phyloP scores from a whole-genome alignment of 495 filamentous ascomycete species.

The Hyphodiscus hymeniophilus region DNA sequence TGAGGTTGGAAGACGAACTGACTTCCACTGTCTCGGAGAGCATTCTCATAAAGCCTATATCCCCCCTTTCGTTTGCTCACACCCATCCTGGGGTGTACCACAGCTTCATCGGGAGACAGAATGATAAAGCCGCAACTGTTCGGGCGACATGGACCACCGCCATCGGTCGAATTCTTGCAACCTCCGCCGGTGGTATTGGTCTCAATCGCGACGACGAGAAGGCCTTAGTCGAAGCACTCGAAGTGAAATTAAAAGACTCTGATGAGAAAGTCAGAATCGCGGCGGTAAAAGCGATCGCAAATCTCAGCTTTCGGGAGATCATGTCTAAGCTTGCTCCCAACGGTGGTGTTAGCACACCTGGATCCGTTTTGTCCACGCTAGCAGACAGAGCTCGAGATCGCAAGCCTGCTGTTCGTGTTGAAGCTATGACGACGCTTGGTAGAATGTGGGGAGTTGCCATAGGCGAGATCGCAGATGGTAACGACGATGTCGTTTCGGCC shows the following conservation, averaged over 20 bases:
- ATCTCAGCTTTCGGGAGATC: slow-evolving; percentile 68
- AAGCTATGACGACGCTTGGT: slow-evolving; percentile 74
- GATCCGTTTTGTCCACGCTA: slow-evolving; percentile 68
- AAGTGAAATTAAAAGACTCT: slow-evolving; percentile 72
- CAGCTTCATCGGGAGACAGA: slow-evolving; percentile 69
- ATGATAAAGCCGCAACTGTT: slow-evolving; percentile 76
- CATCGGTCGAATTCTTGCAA: slow-evolving; percentile 71
- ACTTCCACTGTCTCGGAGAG: slow-evolving; percentile 45
- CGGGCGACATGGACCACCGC: slow-evolving; percentile 78
- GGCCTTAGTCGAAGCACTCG: slow-evolving; percentile 60
- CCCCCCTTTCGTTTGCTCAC: slow-evolving; percentile 76
- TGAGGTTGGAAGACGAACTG: slow-evolving; percentile 52
- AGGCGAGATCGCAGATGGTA: slow-evolving; percentile 76
- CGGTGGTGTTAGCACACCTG: slow-evolving; percentile 60
- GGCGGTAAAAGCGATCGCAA: slow-evolving; percentile 71
- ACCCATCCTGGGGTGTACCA: slow-evolving; percentile 69
- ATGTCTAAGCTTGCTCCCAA: slow-evolving; percentile 68
- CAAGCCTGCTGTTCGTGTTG: slow-evolving; percentile 70
- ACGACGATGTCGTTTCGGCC: slow-evolving; percentile 62
- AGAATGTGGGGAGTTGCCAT: slow-evolving; percentile 87
- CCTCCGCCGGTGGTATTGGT: slow-evolving; percentile 80
- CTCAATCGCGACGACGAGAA: slow-evolving; percentile 70
- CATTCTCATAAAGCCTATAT: slow-evolving; percentile 68
- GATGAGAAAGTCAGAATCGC: slow-evolving; percentile 89
- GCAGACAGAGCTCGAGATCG: slow-evolving; percentile 85